These are phyloP conservation scores for Zoysia pacifica DNA, from an alignment of 176 grass and related monocot genomes.

Conservation along the genomic window DNA sequence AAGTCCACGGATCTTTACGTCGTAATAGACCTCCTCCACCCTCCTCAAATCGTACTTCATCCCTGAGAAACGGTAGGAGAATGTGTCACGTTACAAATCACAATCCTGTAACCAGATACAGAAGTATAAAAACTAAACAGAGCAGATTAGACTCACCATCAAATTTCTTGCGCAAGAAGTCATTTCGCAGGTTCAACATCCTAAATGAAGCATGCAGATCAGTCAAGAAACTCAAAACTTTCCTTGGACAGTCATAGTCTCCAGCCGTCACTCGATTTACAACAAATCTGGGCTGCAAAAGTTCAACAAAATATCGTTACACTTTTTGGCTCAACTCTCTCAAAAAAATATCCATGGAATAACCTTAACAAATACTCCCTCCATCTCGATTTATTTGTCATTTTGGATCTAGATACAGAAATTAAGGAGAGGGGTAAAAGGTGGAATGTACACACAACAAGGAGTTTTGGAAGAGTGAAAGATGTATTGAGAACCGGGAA, in stretches of 20 bases:
- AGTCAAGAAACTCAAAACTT: slow-evolving; percentile 80
- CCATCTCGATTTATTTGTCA: too few relatives aligned
- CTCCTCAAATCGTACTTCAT: slow-evolving; percentile 98
- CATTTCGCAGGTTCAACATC: slow-evolving; percentile 93
- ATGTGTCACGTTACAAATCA: background rate
- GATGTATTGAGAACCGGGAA: too few relatives aligned
- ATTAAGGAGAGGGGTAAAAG: too few relatives aligned
- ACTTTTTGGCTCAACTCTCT: background rate
- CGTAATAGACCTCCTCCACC: slow-evolving; percentile 96
- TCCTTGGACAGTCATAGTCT: slow-evolving; percentile 85
- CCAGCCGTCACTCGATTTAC: slow-evolving; percentile 91
- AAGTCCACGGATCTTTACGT: slow-evolving; percentile 92
- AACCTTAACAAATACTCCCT: background rate
- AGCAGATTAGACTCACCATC: slow-evolving; percentile 59
- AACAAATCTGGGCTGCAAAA: slow-evolving; percentile 82
- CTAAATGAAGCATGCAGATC: slow-evolving; percentile 93
- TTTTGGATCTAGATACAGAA: too few relatives aligned
- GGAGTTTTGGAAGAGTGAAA: too few relatives aligned
- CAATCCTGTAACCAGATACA: background rate
- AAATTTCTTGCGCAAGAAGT: slow-evolving; percentile 97
- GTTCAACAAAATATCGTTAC: slow-evolving; percentile 1
- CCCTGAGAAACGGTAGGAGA: slow-evolving; percentile 44
- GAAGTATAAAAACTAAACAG: background rate
- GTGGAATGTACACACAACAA: too few relatives aligned
- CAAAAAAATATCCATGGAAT: background rate